A percentile compares a stretch with the other conserved stretches of the same genome.
Conservation (phyloP, 164 flowering plant species). For the Magnolia officinalis region DNA sequence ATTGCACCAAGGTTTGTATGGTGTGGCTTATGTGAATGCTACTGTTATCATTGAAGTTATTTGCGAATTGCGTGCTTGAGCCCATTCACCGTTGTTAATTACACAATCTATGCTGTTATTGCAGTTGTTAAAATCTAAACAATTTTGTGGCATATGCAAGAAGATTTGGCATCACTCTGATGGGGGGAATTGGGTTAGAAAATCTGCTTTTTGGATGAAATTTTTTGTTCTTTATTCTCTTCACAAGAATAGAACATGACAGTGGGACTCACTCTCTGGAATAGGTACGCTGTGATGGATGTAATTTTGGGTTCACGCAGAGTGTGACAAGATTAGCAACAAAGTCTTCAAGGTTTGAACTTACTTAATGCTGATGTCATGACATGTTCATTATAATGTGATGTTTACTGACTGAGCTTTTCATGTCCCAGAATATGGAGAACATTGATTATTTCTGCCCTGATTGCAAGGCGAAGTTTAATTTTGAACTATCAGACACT, state of each 20-base stretch:
- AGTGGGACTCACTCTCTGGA: not conserved
- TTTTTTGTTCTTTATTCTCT: constrained; percentile 1
- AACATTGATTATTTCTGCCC: constrained; percentile 86
- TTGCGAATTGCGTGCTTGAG: not conserved
- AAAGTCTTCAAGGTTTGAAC: constrained; percentile 64
- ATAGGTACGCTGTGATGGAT: constrained; percentile 90
- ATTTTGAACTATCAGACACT: constrained; percentile 64
- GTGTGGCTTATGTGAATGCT: constrained; percentile 4
- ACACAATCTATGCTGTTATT: constrained; percentile 8
- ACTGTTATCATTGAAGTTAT: not conserved
- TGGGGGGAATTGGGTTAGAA: constrained; percentile 87
- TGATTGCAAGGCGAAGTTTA: constrained; percentile 78
- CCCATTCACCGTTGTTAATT: constrained; percentile 2
- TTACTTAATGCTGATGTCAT: not conserved
- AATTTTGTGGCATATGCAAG: constrained; percentile 96
- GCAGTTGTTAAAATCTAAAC: constrained; percentile 76
- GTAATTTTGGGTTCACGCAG: constrained; percentile 97
- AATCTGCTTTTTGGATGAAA: not conserved
- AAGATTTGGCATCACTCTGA: constrained; percentile 87
- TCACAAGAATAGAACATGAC: not conserved
- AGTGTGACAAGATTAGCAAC: constrained; percentile 72
- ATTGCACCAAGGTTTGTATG: constrained; percentile 68
- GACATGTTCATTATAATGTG: not conserved
- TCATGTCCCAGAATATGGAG: constrained; percentile 50
- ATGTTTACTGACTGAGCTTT: constrained; percentile 15